These are phyloP conservation scores for Hymenoscyphus repandus DNA, from an alignment of 2,329 filamentous ascomycete genomes.

Conservation along the genomic window DNA sequence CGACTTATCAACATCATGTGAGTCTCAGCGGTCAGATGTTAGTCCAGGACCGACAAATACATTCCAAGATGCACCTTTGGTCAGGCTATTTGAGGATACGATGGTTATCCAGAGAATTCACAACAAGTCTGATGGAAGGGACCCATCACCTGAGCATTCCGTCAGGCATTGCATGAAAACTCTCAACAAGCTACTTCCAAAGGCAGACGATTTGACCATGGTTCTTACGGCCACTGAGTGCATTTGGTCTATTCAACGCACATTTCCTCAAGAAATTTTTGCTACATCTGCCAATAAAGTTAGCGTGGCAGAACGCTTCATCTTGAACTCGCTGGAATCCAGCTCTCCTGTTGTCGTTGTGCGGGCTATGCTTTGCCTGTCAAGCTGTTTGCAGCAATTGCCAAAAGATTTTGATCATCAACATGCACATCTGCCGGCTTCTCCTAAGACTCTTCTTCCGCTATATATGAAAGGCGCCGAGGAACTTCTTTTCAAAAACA, in stretches of 20 bases:
- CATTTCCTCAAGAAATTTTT: constrained; percentile 9
- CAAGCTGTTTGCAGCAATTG: constrained; percentile 39
- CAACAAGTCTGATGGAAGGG: constrained; percentile 1
- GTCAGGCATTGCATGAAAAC: not conserved
- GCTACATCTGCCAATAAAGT: not conserved
- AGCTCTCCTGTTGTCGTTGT: constrained; percentile 35
- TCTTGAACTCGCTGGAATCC: constrained; percentile 33
- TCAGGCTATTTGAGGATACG: constrained; percentile 11
- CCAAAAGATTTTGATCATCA: constrained; percentile 34
- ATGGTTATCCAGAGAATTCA: constrained; percentile 12
- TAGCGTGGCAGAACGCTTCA: constrained; percentile 23
- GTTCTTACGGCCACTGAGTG: constrained; percentile 22
- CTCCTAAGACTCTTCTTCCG: constrained; percentile 40
- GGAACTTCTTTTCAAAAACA: constrained; percentile 43
- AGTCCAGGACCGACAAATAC: not conserved
- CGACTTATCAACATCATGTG: not conserved
- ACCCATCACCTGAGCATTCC: not conserved
- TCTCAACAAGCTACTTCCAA: constrained; percentile 12
- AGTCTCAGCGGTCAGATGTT: not conserved
- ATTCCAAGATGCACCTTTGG: constrained; percentile 16
- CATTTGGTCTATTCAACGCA: constrained; percentile 26
- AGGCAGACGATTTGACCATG: constrained; percentile 10
- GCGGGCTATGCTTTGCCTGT: constrained; percentile 39
- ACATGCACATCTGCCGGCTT: constrained; percentile 33
- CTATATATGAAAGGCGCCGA: constrained; percentile 40